phyloP scores from a whole-genome alignment of 1,284 basidiomycete species.

The Ganoderma multipileum region DNA sequence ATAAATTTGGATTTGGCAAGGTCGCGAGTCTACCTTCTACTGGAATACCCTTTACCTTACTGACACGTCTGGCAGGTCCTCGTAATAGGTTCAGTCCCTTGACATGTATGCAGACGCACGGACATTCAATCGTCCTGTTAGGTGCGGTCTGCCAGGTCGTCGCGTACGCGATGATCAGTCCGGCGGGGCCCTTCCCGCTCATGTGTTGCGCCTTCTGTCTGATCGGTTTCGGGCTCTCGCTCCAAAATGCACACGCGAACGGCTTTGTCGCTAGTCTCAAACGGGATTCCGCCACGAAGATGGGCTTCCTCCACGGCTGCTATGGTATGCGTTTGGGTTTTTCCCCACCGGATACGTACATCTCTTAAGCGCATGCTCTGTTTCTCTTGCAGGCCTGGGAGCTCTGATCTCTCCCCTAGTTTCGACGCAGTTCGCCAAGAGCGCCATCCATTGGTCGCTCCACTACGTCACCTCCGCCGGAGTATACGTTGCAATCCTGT shows the following conservation, averaged over 20 bases:
- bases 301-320: constrained; percentile 62
- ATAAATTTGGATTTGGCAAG: constrained; percentile 66
- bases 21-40: constrained; percentile 39
- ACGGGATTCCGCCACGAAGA: constrained; percentile 51
- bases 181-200: constrained; percentile 72
- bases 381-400: constrained; percentile 52
- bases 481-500: constrained; percentile 54
- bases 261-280: constrained; percentile 58
- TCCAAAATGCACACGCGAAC: constrained; percentile 63
- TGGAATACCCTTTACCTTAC: neutral
- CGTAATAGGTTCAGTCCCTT: neutral
- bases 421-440: constrained; percentile 65
- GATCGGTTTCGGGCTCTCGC: constrained; percentile 62
- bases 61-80: constrained; percentile 39
- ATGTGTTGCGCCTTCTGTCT: constrained; percentile 67
- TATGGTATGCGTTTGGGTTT: constrained; percentile 46
- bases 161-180: constrained; percentile 52
- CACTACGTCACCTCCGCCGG: constrained; percentile 69
- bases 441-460: constrained; percentile 57
- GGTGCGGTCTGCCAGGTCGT: constrained; percentile 53
- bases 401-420: constrained; percentile 65
- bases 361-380: neutral
- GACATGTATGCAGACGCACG: neutral
- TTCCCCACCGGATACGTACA: too few relatives aligned
- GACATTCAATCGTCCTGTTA: constrained; percentile 12